phyloP scores from a whole-genome alignment of 2,329 filamentous ascomycete genomes.

The Ophiobolus disseminans region DNA sequence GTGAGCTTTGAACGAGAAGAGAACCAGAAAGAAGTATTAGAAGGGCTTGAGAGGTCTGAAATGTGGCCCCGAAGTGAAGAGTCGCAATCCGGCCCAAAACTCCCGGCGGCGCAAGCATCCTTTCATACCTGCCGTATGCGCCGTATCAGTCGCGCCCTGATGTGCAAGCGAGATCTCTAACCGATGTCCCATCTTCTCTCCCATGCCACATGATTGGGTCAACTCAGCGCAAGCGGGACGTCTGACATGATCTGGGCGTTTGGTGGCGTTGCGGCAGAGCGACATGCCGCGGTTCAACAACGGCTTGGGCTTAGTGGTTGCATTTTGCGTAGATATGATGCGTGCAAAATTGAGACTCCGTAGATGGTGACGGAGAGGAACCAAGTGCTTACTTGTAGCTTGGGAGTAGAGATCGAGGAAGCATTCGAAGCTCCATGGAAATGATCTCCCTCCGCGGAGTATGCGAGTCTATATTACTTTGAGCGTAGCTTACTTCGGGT shows the following conservation, averaged over 20 bases:
- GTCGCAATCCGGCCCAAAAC: conserved; percentile 3
- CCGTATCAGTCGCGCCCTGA: conserved; percentile 15
- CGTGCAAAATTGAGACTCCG: not conserved
- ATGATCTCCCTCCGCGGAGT: not conserved
- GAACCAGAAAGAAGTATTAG: not conserved
- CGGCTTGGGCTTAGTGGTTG: not conserved
- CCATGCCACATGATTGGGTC: not conserved
- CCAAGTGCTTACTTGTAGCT: not conserved
- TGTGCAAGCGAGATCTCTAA: conserved; percentile 21
- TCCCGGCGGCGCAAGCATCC: conserved; percentile 6
- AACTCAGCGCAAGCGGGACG: not conserved
- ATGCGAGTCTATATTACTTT: not conserved
- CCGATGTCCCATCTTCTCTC: conserved; percentile 11
- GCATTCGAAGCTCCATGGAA: not conserved
- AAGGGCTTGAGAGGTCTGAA: not conserved
- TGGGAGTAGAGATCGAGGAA: not conserved
- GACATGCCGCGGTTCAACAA: not conserved
- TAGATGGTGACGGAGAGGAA: not conserved
- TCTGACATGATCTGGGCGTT: conserved; percentile 9
- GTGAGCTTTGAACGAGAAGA: not conserved
- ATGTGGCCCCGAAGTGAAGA: not conserved
- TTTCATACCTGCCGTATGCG: conserved; percentile 20
- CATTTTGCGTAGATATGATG: not conserved
- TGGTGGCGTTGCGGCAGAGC: conserved; percentile 6
- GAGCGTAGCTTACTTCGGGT: not conserved